phyloP scores from a whole-genome alignment of 2,329 filamentous ascomycete species.

The Ceratocystis destructans region DNA sequence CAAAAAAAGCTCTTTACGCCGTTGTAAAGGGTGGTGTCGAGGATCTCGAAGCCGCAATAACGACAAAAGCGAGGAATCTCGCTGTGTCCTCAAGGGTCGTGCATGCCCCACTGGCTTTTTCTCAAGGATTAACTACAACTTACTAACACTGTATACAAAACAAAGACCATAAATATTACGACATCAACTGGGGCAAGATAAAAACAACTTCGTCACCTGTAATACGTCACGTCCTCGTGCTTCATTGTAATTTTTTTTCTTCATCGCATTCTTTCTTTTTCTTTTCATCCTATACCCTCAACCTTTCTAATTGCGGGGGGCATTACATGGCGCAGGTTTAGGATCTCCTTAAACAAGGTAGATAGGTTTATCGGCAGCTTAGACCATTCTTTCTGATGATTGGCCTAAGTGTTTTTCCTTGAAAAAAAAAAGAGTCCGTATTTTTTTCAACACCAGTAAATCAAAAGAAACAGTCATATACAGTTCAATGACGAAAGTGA shows the following conservation, averaged over 20 bases:
- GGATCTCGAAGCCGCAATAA: too few relatives aligned
- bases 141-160: neutral
- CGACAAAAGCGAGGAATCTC: too few relatives aligned
- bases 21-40: too few relatives aligned
- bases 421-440: constrained; percentile 9
- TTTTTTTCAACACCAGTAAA: constrained; percentile 17
- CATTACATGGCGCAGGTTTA: neutral
- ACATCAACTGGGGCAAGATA: neutral
- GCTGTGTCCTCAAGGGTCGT: too few relatives aligned
- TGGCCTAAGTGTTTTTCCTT: neutral
- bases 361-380: neutral
- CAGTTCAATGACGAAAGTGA: constrained; percentile 13
- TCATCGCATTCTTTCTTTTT: neutral
- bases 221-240: neutral
- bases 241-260: neutral
- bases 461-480: constrained; percentile 13
- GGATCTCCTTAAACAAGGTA: neutral
- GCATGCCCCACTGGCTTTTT: constrained; percentile 1
- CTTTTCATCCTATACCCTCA: constrained; percentile 11
- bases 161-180: neutral
- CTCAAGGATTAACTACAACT: neutral
- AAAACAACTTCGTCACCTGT: too few relatives aligned
- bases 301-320: constrained; percentile 6
- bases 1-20: neutral
- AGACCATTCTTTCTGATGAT: neutral